phyloP scores from a whole-genome alignment of 371 early-diverging fungal species.

The Mucor saturninus region DNA sequence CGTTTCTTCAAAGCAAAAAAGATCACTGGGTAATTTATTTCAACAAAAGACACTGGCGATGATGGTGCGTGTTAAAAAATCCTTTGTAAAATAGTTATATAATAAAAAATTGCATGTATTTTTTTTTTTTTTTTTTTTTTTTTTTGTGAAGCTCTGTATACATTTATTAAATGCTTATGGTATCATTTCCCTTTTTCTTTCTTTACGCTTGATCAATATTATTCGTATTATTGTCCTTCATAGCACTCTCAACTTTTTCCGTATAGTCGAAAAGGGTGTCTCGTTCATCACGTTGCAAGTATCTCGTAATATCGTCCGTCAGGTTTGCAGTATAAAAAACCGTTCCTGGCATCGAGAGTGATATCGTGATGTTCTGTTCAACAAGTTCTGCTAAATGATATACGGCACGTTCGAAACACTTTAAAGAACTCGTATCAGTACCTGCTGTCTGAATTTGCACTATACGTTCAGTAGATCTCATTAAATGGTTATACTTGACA shows the following conservation, averaged over 20 bases:
- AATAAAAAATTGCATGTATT: background rate
- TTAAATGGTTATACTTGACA: conserved; percentile 1
- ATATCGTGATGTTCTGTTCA: background rate
- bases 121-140: background rate
- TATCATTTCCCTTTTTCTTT: too few species aligned
- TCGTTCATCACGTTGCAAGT: background rate
- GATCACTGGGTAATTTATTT: background rate
- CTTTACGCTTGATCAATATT: too few species aligned
- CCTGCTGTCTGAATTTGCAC: background rate
- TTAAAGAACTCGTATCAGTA: background rate
- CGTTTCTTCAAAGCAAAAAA: background rate
- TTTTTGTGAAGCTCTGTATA: background rate
- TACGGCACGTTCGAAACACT: conserved; percentile 2
- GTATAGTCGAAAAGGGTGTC: background rate
- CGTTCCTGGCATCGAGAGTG: background rate
- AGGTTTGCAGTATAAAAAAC: background rate
- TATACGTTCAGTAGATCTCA: conserved; percentile 14
- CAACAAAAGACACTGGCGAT: conserved; percentile 18
- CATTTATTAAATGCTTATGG: too few species aligned
- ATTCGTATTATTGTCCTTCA: too few species aligned
- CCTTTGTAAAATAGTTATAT: conserved; percentile 6
- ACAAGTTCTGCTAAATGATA: conserved; percentile 1
- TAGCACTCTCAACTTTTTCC: too few species aligned
- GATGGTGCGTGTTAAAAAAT: conserved; percentile 16
- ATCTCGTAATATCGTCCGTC: background rate